These are phyloP conservation scores for Hypericum perforatum DNA, from an alignment of 345 rosid genomes.

Conservation along the genomic window DNA sequence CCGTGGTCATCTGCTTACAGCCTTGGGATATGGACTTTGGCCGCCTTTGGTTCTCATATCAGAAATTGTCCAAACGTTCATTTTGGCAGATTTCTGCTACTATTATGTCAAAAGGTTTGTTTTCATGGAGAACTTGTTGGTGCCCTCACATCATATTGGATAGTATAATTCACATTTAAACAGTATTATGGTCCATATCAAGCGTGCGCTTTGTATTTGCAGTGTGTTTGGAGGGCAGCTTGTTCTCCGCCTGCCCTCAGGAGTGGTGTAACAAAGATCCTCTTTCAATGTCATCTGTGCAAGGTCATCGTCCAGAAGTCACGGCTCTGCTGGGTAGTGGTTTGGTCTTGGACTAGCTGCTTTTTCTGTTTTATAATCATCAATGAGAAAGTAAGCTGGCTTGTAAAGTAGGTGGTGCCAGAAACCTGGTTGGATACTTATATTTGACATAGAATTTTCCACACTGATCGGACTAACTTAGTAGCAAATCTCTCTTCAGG, in stretches of 20 bases:
- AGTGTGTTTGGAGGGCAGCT: conserved; percentile 99
- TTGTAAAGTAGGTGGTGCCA: background rate
- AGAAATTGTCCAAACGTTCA: conserved; percentile 95
- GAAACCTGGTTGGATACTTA: background rate
- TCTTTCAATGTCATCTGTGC: background rate
- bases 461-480: background rate
- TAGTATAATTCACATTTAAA: background rate
- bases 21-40: conserved; percentile 96
- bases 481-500: no score
- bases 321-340: no score
- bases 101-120: conserved; percentile 80
- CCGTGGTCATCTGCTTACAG: conserved; percentile 83
- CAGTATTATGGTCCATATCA: background rate
- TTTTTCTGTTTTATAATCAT: no score
- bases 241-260: conserved; percentile 94
- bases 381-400: background rate
- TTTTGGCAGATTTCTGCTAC: conserved; percentile 96
- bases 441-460: conserved; percentile 1
- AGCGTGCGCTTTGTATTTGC: conserved; percentile 16
- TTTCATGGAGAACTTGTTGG: background rate
- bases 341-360: no score
- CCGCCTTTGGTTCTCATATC: conserved; percentile 97
- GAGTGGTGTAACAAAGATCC: conserved; percentile 49
- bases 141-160: background rate
- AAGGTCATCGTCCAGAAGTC: background rate